phyloP scores from a whole-genome alignment of 2,329 filamentous ascomycete genomes.

The Cercospora janseana region DNA sequence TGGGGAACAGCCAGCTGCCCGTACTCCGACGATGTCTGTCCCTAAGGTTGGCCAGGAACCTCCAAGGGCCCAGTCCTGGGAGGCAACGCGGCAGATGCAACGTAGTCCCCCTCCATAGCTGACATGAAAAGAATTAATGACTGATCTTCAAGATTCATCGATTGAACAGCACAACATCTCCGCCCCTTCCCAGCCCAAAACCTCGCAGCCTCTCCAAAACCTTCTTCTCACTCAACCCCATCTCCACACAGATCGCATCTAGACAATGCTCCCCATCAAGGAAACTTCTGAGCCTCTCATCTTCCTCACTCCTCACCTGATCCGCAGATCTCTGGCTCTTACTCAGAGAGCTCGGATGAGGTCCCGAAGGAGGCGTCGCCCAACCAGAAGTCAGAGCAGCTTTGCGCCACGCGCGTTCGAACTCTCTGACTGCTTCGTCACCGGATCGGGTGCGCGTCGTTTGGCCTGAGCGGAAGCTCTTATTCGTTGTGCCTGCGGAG shows the following conservation, averaged over 20 bases:
- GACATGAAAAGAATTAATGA: no score
- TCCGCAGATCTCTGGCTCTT: constrained; percentile 29
- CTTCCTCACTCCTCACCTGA: constrained; percentile 34
- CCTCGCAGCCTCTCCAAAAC: constrained; percentile 67
- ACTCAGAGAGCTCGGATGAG: constrained; percentile 35
- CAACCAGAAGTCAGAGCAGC: constrained; percentile 36
- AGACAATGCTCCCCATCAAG: constrained; percentile 73
- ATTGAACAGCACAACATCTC: constrained; percentile 36
- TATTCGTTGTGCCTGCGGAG: constrained; percentile 11
- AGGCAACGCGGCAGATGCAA: no score
- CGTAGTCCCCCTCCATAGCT: no score
- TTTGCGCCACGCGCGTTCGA: constrained; percentile 37
- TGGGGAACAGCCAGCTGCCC: no score
- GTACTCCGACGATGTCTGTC: no score
- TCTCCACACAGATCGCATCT: constrained; percentile 78
- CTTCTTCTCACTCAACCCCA: constrained; percentile 66
- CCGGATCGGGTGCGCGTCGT: background rate
- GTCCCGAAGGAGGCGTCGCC: constrained; percentile 32
- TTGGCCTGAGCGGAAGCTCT: constrained; percentile 3
- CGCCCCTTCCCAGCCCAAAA: constrained; percentile 37
- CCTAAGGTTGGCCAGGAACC: no score
- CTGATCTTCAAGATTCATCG: constrained; percentile 27
- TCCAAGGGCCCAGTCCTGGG: no score
- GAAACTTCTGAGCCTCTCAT: constrained; percentile 60
- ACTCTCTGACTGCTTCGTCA: constrained; percentile 26